Conservation (phyloP, 495 filamentous ascomycete genomes). For the Hypoxylon perforatum region DNA sequence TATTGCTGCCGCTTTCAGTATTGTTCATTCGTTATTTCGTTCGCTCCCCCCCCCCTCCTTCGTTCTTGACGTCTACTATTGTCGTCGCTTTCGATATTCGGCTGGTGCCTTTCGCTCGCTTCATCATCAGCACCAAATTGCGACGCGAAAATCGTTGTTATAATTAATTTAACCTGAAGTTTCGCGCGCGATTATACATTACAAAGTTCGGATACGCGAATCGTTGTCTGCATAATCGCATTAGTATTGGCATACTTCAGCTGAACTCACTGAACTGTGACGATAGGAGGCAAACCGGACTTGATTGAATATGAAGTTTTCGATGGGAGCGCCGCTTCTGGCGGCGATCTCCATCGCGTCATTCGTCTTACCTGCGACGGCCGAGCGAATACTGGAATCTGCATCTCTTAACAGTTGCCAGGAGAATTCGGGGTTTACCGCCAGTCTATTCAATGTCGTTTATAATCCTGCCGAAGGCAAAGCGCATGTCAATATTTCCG, state of each 20-base stretch:
- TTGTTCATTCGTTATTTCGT: slow-evolving; percentile 14
- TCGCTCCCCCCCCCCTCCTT: neutral
- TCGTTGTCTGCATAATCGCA: slow-evolving; percentile 16
- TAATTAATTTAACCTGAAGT: slow-evolving; percentile 11
- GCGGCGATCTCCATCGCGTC: slow-evolving; percentile 44
- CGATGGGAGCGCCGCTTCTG: slow-evolving; percentile 24
- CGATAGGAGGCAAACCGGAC: neutral
- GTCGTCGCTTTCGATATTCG: neutral
- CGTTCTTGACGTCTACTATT: neutral
- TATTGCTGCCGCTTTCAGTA: neutral
- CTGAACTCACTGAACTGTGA: neutral
- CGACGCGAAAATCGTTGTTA: neutral
- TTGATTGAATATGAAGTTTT: slow-evolving; percentile 30
- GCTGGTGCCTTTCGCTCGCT: slow-evolving; percentile 35
- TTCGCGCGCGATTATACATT: slow-evolving; percentile 4
- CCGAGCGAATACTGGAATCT: slow-evolving; percentile 67
- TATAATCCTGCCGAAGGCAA: slow-evolving; percentile 79
- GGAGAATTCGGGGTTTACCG: slow-evolving; percentile 81
- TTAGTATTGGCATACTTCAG: neutral
- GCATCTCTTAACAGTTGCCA: slow-evolving; percentile 83
- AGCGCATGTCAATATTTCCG: slow-evolving; percentile 79
- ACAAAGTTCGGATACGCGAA: neutral
- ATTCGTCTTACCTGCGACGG: slow-evolving; percentile 45
- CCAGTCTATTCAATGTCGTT: slow-evolving; percentile 82
- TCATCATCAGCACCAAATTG: neutral